phyloP scores from a whole-genome alignment of 306 rosid species.

The Glycine tomentella region DNA sequence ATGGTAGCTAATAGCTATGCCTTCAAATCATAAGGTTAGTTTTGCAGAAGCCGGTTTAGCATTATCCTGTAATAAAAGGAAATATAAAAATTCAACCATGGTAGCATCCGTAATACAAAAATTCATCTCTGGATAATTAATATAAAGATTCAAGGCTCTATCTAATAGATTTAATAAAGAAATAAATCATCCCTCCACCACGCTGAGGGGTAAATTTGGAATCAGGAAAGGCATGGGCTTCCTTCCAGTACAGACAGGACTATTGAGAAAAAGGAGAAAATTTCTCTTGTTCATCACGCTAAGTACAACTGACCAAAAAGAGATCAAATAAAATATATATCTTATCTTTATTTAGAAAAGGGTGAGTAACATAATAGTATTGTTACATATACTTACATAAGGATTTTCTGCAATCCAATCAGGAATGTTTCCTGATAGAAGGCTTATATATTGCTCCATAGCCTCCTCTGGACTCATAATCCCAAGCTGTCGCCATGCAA shows the following conservation, averaged over 20 bases:
- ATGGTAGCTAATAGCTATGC: background rate
- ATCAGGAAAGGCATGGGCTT: too few species aligned
- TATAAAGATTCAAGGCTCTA: background rate
- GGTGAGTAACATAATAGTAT: too few species aligned
- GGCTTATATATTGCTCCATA: conserved; percentile 71
- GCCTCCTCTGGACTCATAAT: conserved; percentile 74
- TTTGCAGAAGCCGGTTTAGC: conserved; percentile 39
- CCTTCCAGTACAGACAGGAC: too few species aligned
- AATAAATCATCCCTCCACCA: background rate
- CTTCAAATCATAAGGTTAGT: conserved; percentile 39
- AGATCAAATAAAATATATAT: background rate
- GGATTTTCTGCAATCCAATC: conserved; percentile 53
- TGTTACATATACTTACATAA: conserved; percentile 49
- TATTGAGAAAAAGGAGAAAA: background rate
- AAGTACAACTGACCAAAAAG: background rate
- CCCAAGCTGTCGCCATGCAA: conserved; percentile 76
- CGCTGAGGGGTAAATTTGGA: background rate
- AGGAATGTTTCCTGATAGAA: conserved; percentile 69
- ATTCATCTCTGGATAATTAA: background rate
- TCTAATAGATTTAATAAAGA: background rate
- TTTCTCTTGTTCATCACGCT: background rate
- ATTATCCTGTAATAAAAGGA: conserved; percentile 41
- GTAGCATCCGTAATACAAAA: background rate
- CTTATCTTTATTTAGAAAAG: too few species aligned
- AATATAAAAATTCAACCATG: conserved; percentile 10